A percentile compares a stretch with the other conserved stretches of the same genome.
phyloP scores from a whole-genome alignment of 176 grass and related monocot genomes.

The Bonia amplexicaulis region DNA sequence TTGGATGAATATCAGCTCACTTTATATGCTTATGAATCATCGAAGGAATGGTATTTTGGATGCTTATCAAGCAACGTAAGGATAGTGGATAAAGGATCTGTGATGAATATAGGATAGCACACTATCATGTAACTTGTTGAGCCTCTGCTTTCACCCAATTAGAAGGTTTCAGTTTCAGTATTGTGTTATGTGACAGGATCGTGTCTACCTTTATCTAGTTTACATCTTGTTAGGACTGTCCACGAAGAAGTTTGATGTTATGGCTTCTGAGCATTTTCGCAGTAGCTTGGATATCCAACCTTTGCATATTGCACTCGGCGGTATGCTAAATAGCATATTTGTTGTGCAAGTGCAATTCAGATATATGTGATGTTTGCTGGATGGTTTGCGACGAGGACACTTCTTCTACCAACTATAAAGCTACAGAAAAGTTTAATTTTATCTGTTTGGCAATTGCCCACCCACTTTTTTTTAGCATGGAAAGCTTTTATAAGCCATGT shows the following conservation, averaged over 20 bases:
- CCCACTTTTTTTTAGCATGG: background rate
- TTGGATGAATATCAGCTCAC: background rate
- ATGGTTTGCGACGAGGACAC: background rate
- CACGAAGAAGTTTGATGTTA: background rate
- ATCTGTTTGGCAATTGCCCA: background rate
- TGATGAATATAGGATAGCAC: background rate
- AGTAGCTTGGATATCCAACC: background rate
- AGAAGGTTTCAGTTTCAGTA: background rate
- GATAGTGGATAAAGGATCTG: background rate
- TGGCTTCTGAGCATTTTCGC: background rate
- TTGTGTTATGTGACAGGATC: background rate
- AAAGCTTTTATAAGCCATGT: background rate
- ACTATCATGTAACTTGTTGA: background rate
- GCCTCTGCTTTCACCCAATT: background rate
- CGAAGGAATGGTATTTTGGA: background rate
- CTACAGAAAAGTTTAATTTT: background rate
- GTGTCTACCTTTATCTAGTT: slow-evolving; percentile 6
- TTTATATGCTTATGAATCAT: background rate
- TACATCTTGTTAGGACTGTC: background rate
- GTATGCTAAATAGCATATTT: background rate
- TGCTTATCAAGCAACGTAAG: background rate
- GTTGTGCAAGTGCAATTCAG: background rate
- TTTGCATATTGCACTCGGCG: background rate
- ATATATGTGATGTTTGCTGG: background rate
- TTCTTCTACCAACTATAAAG: background rate